Evolutionary conservation across 2,329 filamentous ascomycete species (phyloP), one percentile per base, ranked within the genome.

Genomic region (Fusarium dimerum): DNA sequence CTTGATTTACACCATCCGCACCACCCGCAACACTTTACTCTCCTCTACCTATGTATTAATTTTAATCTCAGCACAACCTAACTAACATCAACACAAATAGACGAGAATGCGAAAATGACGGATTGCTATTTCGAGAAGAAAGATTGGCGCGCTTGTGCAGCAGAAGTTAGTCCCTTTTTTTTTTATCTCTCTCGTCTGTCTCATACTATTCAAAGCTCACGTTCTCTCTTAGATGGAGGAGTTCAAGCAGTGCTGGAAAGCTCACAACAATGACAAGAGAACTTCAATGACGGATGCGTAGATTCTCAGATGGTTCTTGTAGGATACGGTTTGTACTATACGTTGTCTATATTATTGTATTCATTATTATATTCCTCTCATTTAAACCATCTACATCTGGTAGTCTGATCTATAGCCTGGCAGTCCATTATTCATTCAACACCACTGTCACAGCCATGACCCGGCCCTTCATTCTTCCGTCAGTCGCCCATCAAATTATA

Each of bases 121-220:
- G 90, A 97, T 71, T 99, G 94, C 74, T 96, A 95, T 72, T 96
- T 85, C 68, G 91, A 93, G 50, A 96, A 92, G 80, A 96, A 92
- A 71, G 94, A 99, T 70, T 99, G 94, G 93, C 81, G 94, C 63
- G 80, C 82, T 52, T 99, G 94, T 74, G 89, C 89, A 68, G 80
- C 85, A 61, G 93, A 97, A 84, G 93, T 96, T 71, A 77, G 88
- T 76, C n/a, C 4, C 17, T 4, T 2, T 7, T 9, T 0, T n/a
- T 15, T 0, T 2, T 32, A 9, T 11, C 18, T n/a, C 29, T n/a
- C 4, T 16, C 8, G 29, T 4, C 4, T 44, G n/a, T 41, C 39
- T 26, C 26, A 13, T 39, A 39, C n/a, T 9, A 40, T 61, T 64
- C 48, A 64, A 51, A 34, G 29, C 20, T 26, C 20, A 26, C 20